phyloP scores from a whole-genome alignment of 176 grass and related monocot genomes.

The Ensete glaucum region DNA sequence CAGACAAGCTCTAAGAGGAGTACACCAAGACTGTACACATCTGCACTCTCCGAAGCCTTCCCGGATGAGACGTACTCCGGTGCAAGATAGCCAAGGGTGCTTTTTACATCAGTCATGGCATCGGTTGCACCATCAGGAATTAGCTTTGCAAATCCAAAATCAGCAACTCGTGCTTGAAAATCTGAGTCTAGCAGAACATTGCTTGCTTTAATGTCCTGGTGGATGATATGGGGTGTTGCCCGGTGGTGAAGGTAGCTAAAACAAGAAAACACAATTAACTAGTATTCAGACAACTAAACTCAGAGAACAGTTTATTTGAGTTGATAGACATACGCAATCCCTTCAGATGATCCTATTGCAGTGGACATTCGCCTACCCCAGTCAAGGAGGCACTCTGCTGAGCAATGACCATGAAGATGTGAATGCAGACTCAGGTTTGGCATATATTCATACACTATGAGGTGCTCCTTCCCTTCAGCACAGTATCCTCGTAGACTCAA shows the following conservation, averaged over 20 bases:
- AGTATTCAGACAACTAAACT: not conserved
- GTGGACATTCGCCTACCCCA: slow-evolving; percentile 9
- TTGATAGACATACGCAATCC: slow-evolving; percentile 1
- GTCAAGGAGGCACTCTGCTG: slow-evolving; percentile 4
- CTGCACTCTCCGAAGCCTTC: not conserved
- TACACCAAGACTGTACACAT: not conserved
- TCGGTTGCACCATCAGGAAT: slow-evolving; percentile 1
- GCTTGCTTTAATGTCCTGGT: slow-evolving; percentile 6
- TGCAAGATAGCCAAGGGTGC: slow-evolving; percentile 1
- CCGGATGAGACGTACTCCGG: not conserved
- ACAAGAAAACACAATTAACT: not conserved
- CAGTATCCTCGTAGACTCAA: slow-evolving; percentile 7
- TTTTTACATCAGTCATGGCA: not conserved
- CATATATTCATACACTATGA: slow-evolving; percentile 13
- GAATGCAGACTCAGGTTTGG: slow-evolving; percentile 2
- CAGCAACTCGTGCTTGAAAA: not conserved
- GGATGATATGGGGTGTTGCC: slow-evolving; percentile 1
- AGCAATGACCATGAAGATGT: slow-evolving; percentile 9
- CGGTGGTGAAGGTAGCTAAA: slow-evolving; percentile 4
- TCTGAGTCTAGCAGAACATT: slow-evolving; percentile 4
- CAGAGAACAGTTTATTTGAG: not conserved
- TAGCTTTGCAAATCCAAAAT: slow-evolving; percentile 6
- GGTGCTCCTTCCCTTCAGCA: slow-evolving; percentile 7
- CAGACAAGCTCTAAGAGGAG: slow-evolving; percentile 4
- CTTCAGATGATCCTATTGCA: slow-evolving; percentile 5